phyloP scores from a whole-genome alignment of 768 basidiomycete genomes.

The Leccinum fibrillosum region DNA sequence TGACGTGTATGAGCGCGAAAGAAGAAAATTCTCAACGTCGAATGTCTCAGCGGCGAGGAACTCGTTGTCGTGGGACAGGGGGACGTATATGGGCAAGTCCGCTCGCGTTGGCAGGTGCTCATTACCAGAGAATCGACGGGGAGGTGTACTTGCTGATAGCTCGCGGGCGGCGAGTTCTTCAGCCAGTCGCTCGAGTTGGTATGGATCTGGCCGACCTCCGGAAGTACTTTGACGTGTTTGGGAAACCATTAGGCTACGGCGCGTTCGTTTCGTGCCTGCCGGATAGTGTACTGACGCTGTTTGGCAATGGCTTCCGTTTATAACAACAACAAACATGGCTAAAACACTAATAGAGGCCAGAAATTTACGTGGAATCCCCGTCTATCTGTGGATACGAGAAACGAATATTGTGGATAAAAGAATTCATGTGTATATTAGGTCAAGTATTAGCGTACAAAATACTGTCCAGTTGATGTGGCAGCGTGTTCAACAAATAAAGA shows the following conservation, averaged over 20 bases:
- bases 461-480: neutral
- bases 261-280: neutral
- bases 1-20: constrained; percentile 80
- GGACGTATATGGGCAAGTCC: constrained; percentile 60
- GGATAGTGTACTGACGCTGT: constrained; percentile 1
- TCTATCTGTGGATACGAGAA: neutral
- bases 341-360: neutral
- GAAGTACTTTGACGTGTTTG: constrained; percentile 14
- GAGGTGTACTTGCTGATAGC: constrained; percentile 22
- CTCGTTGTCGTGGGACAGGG: constrained; percentile 78
- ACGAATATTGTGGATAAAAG: neutral
- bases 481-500: neutral
- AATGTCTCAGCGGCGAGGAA: constrained; percentile 68
- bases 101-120: constrained; percentile 23
- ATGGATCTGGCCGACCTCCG: constrained; percentile 45
- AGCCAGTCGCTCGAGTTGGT: constrained; percentile 66
- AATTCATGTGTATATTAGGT: neutral
- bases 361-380: too few relatives aligned
- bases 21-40: constrained; percentile 82
- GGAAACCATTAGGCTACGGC: constrained; percentile 13
- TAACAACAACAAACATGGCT: constrained; percentile 23
- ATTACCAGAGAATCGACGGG: constrained; percentile 1
- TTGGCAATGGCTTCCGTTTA: constrained; percentile 24
- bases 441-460: neutral
- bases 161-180: constrained; percentile 67